Conservation (phyloP, 352 stramenopile genomes). For the Globisporangium parvum region DNA sequence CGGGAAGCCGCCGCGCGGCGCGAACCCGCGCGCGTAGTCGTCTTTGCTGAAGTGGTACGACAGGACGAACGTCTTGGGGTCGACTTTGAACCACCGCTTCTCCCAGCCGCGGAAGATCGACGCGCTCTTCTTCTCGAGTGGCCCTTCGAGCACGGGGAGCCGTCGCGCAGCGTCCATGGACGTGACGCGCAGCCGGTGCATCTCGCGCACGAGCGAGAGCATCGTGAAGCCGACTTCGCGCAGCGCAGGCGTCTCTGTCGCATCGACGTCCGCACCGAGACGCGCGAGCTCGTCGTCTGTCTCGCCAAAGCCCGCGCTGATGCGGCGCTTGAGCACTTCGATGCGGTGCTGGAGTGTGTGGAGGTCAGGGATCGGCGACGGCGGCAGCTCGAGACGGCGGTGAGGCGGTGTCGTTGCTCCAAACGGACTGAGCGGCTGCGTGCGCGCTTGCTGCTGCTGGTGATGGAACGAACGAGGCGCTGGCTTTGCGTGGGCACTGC, state of each 20-base stretch:
- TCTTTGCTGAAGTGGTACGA: conserved; percentile 68
- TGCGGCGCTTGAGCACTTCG: conserved; percentile 40
- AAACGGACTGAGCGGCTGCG: background rate
- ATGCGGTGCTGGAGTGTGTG: conserved; percentile 45
- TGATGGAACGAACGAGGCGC: background rate
- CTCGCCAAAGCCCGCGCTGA: conserved; percentile 30
- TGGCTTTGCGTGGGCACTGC: background rate
- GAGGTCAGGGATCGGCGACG: conserved; percentile 33
- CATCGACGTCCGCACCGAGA: conserved; percentile 32
- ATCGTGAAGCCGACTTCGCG: conserved; percentile 36
- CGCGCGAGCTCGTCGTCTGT: conserved; percentile 33
- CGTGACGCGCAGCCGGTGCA: conserved; percentile 39
- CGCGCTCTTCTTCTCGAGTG: conserved; percentile 70
- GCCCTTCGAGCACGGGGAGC: conserved; percentile 53
- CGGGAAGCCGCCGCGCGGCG: conserved; percentile 50
- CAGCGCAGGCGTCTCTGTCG: conserved; percentile 30
- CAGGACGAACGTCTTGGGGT: conserved; percentile 58
- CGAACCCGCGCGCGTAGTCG: conserved; percentile 55
- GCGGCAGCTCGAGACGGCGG: background rate
- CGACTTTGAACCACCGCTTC: conserved; percentile 57
- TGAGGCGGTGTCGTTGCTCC: no score
- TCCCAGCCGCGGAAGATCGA: conserved; percentile 74
- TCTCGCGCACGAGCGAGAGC: conserved; percentile 50
- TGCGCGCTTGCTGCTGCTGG: conserved; percentile 1
- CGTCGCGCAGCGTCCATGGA: conserved; percentile 19